A percentile compares a stretch with the other conserved stretches of the same genome.
These are phyloP conservation scores for Leucosporidium yakuticum DNA, from an alignment of 768 basidiomycete species.

Conservation along the genomic window DNA sequence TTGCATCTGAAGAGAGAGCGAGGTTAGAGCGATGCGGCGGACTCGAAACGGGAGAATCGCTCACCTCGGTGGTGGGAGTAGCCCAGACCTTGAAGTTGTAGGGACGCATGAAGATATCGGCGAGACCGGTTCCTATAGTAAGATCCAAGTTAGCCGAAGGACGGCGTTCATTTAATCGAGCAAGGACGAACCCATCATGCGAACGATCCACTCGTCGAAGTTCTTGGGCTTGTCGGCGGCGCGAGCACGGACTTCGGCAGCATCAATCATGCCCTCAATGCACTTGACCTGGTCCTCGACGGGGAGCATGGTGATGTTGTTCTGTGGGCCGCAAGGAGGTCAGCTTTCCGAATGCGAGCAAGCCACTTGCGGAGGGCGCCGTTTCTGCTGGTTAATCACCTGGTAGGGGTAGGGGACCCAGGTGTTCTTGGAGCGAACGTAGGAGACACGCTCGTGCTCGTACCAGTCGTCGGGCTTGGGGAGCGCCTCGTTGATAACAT, in stretches of 20 bases:
- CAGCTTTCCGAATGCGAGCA: neutral
- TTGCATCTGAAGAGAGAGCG: constrained; percentile 41
- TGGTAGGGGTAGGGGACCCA: constrained; percentile 46
- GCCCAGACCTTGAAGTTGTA: constrained; percentile 49
- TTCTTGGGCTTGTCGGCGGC: constrained; percentile 42
- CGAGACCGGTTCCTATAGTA: constrained; percentile 42
- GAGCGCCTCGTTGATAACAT: constrained; percentile 43
- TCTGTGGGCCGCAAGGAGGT: constrained; percentile 37
- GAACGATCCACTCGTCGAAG: constrained; percentile 47
- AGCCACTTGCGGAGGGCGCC: neutral
- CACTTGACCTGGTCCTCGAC: constrained; percentile 44
- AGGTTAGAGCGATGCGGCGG: neutral
- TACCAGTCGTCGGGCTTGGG: constrained; percentile 45
- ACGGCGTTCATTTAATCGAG: neutral
- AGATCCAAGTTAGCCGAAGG: neutral
- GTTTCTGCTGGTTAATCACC: neutral
- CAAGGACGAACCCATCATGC: constrained; percentile 41
- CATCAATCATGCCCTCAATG: constrained; percentile 45
- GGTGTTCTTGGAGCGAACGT: constrained; percentile 41
- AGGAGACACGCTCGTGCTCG: constrained; percentile 45
- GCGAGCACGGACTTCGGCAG: constrained; percentile 41
- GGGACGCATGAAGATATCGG: constrained; percentile 46
- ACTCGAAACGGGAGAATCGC: constrained; percentile 3
- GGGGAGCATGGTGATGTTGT: constrained; percentile 46
- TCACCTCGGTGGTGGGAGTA: constrained; percentile 42